Percentiles rank a stretch among this genome's conserved stretches.
phyloP scores from a whole-genome alignment of 108 stramenopile species.

The Conticribra guillardii region DNA sequence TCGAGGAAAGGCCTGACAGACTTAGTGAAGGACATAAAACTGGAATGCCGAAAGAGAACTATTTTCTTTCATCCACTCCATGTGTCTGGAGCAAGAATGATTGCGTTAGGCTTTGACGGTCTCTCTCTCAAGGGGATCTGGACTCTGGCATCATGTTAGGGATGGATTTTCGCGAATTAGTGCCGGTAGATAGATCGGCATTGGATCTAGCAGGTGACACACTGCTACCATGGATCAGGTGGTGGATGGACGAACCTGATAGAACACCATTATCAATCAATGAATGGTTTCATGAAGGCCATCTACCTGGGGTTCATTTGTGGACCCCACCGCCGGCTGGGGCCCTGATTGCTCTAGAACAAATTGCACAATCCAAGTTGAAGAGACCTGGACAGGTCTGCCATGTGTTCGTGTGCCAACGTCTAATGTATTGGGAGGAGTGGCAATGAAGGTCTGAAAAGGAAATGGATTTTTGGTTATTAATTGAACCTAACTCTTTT shows the following conservation, averaged over 20 bases:
- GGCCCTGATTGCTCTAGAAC: slow-evolving; percentile 8
- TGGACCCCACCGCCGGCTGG: slow-evolving; percentile 25
- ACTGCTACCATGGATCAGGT: not conserved
- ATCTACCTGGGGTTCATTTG: slow-evolving; percentile 9
- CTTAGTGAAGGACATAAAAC: not conserved
- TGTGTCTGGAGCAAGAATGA: slow-evolving; percentile 1
- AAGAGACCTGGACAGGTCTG: slow-evolving; percentile 11
- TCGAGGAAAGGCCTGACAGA: not conserved
- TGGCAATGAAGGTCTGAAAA: not conserved
- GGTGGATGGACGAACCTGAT: slow-evolving; percentile 14
- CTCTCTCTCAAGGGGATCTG: slow-evolving; percentile 24
- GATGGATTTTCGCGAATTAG: slow-evolving; percentile 6
- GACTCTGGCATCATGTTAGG: slow-evolving; percentile 17
- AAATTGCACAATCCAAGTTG: not conserved
- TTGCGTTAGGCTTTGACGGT: slow-evolving; percentile 3
- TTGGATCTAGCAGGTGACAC: not conserved
- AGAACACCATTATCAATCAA: not conserved
- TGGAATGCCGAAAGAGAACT: not conserved
- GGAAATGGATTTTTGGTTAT: too few relatives aligned
- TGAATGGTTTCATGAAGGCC: slow-evolving; percentile 10
- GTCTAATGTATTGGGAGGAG: slow-evolving; percentile 18
- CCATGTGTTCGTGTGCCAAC: too few relatives aligned
- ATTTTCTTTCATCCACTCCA: too few relatives aligned
- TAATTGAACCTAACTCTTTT: too few relatives aligned
- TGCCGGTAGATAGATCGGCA: slow-evolving; percentile 3